A percentile compares a stretch with the other conserved stretches of the same genome.
These are phyloP conservation scores for Phylloboletellus chloephorus DNA, from an alignment of 1,284 basidiomycete species.

Conservation along the genomic window DNA sequence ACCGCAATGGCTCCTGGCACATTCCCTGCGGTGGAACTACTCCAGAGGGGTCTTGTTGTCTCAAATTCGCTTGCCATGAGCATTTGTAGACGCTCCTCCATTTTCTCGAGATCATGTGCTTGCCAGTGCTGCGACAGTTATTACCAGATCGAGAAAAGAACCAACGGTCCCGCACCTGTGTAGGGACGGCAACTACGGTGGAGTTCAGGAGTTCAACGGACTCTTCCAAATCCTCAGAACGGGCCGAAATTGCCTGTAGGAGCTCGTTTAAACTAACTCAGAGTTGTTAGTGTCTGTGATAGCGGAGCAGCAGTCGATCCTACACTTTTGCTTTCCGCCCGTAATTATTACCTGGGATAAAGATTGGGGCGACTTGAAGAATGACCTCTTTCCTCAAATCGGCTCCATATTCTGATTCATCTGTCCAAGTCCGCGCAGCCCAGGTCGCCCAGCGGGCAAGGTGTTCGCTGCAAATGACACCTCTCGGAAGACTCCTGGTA, in stretches of 20 bases:
- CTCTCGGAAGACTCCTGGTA: conserved; percentile 13
- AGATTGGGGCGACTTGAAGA: conserved; percentile 41
- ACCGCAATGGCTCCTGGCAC: conserved; percentile 3
- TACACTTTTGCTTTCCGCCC: conserved; percentile 37
- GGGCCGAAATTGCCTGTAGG: conserved; percentile 18
- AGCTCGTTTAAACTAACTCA: conserved; percentile 20
- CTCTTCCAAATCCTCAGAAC: conserved; percentile 18
- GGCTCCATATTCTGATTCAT: conserved; percentile 27
- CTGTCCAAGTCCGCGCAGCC: conserved; percentile 42
- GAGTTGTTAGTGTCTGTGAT: conserved; percentile 10
- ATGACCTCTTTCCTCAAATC: conserved; percentile 44
- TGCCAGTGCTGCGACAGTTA: conserved; percentile 41
- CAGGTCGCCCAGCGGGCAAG: conserved; percentile 66
- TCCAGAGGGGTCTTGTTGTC: conserved; percentile 1
- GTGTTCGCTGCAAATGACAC: conserved; percentile 49
- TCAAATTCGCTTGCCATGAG: conserved; percentile 29
- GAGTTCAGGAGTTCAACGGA: conserved; percentile 16
- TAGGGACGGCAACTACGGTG: conserved; percentile 4
- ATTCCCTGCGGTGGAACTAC: neutral
- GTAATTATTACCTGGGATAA: conserved; percentile 37
- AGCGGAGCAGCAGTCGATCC: conserved; percentile 7
- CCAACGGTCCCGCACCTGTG: conserved; percentile 15
- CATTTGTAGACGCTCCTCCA: conserved; percentile 48
- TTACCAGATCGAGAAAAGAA: conserved; percentile 2
- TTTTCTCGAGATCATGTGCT: conserved; percentile 42